Evolutionary conservation across 176 grass and related monocot genomes (phyloP).

Genomic region (Hsuehochloa calcarea): DNA sequence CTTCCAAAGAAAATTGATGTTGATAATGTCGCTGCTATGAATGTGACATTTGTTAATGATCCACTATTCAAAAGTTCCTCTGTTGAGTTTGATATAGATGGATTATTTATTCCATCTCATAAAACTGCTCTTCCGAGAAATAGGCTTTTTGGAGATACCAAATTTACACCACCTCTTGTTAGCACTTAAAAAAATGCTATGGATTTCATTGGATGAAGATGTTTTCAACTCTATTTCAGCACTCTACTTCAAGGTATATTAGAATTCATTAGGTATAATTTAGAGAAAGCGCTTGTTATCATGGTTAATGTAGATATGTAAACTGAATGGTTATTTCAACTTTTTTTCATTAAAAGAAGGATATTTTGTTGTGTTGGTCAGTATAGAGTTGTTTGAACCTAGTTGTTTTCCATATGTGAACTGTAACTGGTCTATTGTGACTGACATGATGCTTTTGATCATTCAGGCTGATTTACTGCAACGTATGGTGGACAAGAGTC

Average conservation of each 20-base stretch:
- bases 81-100: too few relatives aligned
- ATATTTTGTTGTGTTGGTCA: neutral
- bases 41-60: too few relatives aligned
- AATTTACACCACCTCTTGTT: too few relatives aligned
- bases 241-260: conserved; percentile 80
- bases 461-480: conserved; percentile 77
- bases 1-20: too few relatives aligned
- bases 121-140: too few relatives aligned
- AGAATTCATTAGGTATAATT: neutral
- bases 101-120: too few relatives aligned
- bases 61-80: too few relatives aligned
- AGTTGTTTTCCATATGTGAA: conserved; percentile 2
- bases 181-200: too few relatives aligned
- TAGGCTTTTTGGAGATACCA: too few relatives aligned
- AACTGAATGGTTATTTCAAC: neutral
- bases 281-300: neutral
- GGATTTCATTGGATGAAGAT: too few relatives aligned
- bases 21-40: too few relatives aligned
- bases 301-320: neutral
- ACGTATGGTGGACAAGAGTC: conserved; percentile 70
- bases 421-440: conserved; percentile 10
- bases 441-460: conserved; percentile 7
- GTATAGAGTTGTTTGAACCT: neutral
- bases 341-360: neutral
- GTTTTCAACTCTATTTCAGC: too few relatives aligned